These are phyloP conservation scores for Agaricus sinodeliciosus DNA, from an alignment of 768 basidiomycete species.

Conservation along the genomic window DNA sequence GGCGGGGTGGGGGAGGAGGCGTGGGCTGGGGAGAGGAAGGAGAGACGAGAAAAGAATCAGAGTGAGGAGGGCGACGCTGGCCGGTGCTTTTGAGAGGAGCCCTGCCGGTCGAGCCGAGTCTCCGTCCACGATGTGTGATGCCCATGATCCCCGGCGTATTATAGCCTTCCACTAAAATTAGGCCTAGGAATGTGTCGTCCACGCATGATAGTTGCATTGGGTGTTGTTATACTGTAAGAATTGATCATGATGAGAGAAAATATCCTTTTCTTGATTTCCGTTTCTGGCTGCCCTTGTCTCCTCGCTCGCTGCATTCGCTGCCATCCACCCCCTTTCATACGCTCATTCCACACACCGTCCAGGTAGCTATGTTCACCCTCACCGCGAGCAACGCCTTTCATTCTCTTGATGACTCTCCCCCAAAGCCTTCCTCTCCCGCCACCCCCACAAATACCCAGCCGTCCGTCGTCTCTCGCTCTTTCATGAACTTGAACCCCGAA, in stretches of 20 bases:
- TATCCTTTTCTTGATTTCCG: too few relatives aligned
- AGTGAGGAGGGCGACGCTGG: not conserved
- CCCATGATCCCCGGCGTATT: not conserved
- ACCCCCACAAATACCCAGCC: conserved; percentile 31
- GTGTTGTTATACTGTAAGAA: not conserved
- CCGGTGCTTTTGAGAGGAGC: conserved; percentile 8
- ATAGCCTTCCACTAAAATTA: not conserved
- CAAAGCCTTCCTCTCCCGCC: conserved; percentile 37
- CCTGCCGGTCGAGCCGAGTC: not conserved
- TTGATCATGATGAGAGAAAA: too few relatives aligned
- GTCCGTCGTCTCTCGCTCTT: conserved; percentile 28
- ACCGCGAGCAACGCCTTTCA: conserved; percentile 22
- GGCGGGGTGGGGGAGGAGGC: conserved; percentile 8
- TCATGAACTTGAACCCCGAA: conserved; percentile 29
- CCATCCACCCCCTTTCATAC: not conserved
- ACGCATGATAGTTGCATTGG: not conserved
- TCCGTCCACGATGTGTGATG: not conserved
- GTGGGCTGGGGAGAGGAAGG: conserved; percentile 4
- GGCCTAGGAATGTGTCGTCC: not conserved
- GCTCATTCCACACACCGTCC: too few relatives aligned
- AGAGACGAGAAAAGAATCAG: not conserved
- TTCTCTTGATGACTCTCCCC: conserved; percentile 29
- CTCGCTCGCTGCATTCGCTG: conserved; percentile 6
- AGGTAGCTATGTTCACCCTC: conserved; percentile 32
- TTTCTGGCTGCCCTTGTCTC: conserved; percentile 4